Evolutionary conservation across 2,329 filamentous ascomycete genomes (phyloP).

Genomic region (Pseudogymnoascus sp.): DNA sequence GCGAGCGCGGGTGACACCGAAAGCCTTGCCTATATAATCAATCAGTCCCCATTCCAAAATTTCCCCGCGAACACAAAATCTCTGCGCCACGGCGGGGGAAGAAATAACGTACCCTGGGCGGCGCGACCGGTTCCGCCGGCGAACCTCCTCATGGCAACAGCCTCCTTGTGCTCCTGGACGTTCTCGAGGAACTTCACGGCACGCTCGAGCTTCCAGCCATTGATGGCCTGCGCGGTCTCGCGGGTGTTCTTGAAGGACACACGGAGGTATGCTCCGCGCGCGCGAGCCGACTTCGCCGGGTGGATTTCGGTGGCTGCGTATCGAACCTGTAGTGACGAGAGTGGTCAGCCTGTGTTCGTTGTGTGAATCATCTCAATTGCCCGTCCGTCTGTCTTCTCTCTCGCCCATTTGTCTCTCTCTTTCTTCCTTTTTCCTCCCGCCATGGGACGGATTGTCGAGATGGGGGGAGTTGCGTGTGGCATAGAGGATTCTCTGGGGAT

Average conservation of each 20-base stretch:
- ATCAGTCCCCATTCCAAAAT: slow-evolving; percentile 17
- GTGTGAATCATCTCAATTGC: background rate
- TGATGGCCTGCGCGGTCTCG: slow-evolving; percentile 98
- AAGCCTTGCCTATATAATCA: slow-evolving; percentile 75
- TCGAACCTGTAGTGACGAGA: slow-evolving; percentile 58
- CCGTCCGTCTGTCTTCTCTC: background rate
- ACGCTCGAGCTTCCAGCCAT: slow-evolving; percentile 70
- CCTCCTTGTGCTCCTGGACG: slow-evolving; percentile 94
- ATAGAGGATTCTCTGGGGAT: background rate
- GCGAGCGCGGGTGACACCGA: slow-evolving; percentile 94
- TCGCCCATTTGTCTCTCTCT: background rate
- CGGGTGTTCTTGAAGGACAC: slow-evolving; percentile 99
- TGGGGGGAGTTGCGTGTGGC: background rate
- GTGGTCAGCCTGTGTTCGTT: slow-evolving; percentile 2
- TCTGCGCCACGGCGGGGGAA: background rate
- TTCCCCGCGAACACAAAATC: background rate
- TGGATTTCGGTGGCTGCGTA: slow-evolving; percentile 90
- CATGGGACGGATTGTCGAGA: background rate
- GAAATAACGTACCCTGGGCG: slow-evolving; percentile 76
- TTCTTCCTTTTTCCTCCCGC: background rate
- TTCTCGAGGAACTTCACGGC: slow-evolving; percentile 97
- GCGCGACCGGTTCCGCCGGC: slow-evolving; percentile 90
- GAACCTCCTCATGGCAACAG: slow-evolving; percentile 96
- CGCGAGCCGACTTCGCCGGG: slow-evolving; percentile 88
- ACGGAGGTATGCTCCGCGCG: slow-evolving; percentile 96